Evolutionary conservation across 164 flowering plant genomes (phyloP).

Genomic region (grape (Vitis vinifera)): DNA sequence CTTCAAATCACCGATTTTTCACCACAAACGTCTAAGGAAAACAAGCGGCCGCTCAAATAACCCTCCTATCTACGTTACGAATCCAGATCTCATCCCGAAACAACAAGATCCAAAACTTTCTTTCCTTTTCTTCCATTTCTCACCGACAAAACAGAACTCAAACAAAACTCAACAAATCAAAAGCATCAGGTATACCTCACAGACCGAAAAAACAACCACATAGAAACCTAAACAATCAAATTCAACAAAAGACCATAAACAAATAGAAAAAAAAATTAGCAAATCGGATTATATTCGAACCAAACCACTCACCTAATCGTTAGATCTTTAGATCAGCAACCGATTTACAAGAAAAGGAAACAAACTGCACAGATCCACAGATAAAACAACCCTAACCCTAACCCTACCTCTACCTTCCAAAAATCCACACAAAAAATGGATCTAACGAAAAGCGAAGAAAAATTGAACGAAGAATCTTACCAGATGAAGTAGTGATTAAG

Average conservation of each 20-base stretch:
- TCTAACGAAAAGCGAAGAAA: neutral
- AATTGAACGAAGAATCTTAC: neutral
- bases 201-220: neutral
- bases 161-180: neutral
- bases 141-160: neutral
- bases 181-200: neutral
- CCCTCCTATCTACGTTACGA: no score
- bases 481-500: neutral
- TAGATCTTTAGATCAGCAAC: neutral
- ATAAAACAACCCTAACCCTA: neutral
- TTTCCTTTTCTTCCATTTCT: neutral
- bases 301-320: neutral
- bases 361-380: neutral
- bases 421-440: neutral
- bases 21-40: no score
- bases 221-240: neutral
- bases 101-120: neutral
- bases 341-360: neutral
- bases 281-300: neutral
- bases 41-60: no score
- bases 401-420: neutral
- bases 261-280: neutral
- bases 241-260: neutral
- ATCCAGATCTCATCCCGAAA: no score
- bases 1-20: no score